phyloP scores from a whole-genome alignment of 352 stramenopile genomes.

The Globisporangium abappressorium region DNA sequence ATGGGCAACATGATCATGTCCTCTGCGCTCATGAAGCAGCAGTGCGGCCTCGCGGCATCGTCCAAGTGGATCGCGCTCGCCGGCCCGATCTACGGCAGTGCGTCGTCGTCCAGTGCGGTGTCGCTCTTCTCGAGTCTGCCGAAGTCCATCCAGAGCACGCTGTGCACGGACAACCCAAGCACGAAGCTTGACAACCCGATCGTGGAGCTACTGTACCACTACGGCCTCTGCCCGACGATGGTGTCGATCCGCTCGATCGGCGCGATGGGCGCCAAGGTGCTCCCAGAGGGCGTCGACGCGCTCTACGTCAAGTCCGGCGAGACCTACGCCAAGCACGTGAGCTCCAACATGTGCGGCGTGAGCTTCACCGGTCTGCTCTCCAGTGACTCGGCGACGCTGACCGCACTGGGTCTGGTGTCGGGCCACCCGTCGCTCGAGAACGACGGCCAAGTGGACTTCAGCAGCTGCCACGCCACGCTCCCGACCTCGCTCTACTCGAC shows the following conservation, averaged over 20 bases:
- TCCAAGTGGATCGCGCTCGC: conserved; percentile 44
- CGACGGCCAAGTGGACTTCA: conserved; percentile 32
- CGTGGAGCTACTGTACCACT: conserved; percentile 11
- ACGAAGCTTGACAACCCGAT: conserved; percentile 14
- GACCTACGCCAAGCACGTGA: conserved; percentile 20
- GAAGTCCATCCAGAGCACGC: conserved; percentile 7
- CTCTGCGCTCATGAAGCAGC: conserved; percentile 22
- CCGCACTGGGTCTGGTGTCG: conserved; percentile 16
- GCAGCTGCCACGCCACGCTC: conserved; percentile 22
- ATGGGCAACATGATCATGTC: conserved; percentile 46
- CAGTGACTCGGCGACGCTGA: conserved; percentile 14
- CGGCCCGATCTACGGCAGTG: conserved; percentile 33
- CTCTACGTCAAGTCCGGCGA: conserved; percentile 13
- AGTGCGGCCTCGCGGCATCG: conserved; percentile 23
- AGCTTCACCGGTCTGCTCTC: conserved; percentile 21
- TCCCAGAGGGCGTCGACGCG: conserved; percentile 17
- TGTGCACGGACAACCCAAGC: conserved; percentile 21
- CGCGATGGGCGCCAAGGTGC: conserved; percentile 14
- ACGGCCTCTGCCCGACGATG: conserved; percentile 22
- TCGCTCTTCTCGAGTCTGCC: conserved; percentile 19
- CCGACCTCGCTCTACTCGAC: conserved; percentile 8
- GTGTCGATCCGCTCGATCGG: conserved; percentile 21
- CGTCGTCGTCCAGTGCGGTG: conserved; percentile 17
- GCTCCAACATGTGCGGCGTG: conserved; percentile 25
- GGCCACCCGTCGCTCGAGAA: conserved; percentile 22